Evolutionary conservation across 805 yeast species (phyloP), one percentile per base, ranked within the genome.

Genomic region (Starmerella riodocensis): DNA sequence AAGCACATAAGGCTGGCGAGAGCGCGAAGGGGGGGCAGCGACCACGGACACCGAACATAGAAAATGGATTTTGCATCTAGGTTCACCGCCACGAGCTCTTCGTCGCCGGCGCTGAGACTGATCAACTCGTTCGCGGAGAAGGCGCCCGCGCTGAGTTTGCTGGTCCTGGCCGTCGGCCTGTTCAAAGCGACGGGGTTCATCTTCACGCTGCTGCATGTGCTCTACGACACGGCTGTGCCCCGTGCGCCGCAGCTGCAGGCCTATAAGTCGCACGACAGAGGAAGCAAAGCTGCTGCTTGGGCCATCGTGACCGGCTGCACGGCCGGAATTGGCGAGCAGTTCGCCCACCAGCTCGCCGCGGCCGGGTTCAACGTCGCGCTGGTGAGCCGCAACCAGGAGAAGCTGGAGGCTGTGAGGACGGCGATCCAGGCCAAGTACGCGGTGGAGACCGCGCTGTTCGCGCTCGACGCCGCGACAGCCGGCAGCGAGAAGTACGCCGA

Each of bases 271-370:
- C 44, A 36, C 12, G 60, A 62, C 36, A 79, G 17, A n/a, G 35
- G 78, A 21, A 66, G 30, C 18, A 11, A 20, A 3, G 27, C 33
- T 28, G 22, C 17, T 22, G 33, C 71, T 29, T 91, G 95, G 88
- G 95, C 96, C n/a, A 80, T 91, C 24, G 72, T 91, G 14, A 91
- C 98, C 6, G 98, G 98, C 42, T 93, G 96, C 3, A 83, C 96
- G 34, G 97, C 91, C 58, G 98, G 98, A 26, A 79, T 91, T 54
- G 98, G 98, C 42, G 84, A 86, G 57, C 94, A 91, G 59, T 91
- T 73, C 56, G 77, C 95, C 2, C 55, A 62, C 20, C 97, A 88
- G 62, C 69, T 91, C 60, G 98, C 97, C 11, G 60, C 69, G 39
- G 75, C 71, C 48, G 94, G 94, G 2, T 78, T 86, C 59, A 86